Base-by-base conservation (phyloP, 768 basidiomycete genomes). In the Mycena albidolilacea region DNA sequence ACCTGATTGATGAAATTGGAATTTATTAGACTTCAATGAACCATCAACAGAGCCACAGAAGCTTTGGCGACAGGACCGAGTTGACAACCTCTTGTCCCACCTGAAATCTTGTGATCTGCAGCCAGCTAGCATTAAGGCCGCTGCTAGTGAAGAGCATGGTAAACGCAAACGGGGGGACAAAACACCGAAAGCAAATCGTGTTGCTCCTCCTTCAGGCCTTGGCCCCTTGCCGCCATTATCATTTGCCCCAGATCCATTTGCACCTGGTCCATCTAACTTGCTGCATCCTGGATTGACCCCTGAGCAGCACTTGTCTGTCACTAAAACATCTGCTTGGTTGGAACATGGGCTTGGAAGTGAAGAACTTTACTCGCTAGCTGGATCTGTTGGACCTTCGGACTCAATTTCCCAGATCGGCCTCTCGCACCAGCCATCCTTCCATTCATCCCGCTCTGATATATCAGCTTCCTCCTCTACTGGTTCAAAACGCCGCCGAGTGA, bases 351-450 rank as follows among this genome's bases (percentile, higher is more conserved):
- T 21, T 44, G 44, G 15, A 46, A 11, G 21, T 46, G n/a, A 46
- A 62, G 21, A 46, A 9, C 30, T 30, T 30, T 46, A 44, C 43
- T 62, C 41, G 21, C 61, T 43, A 9, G 43, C 61, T 43, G 61
- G 41, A 62, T 44, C 61, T 46, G 21, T 62, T 44, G 41, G 21
- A 35, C 61, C 61, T 46, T 62, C 43, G 1, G 61, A 62, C 30
- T 62, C 61, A 1, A 62, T 62, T 35, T 62, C 43, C 23, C 61
- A 62, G 43, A 43, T 15, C 17, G 61, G 61, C 46, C 61, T 62
- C 12, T 62, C 61, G 0, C 43, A 17, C 14, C 61, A 62, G 30
- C 17, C 41, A 6, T 62, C 30, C 61, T 46, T 62, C 17, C 21
- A 43, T 62, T 62, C 43, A 23, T 62, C 61, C 14, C 23, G 10